Conservation (phyloP, 257 asterid genomes). For the Nicotiana sylvestris region DNA sequence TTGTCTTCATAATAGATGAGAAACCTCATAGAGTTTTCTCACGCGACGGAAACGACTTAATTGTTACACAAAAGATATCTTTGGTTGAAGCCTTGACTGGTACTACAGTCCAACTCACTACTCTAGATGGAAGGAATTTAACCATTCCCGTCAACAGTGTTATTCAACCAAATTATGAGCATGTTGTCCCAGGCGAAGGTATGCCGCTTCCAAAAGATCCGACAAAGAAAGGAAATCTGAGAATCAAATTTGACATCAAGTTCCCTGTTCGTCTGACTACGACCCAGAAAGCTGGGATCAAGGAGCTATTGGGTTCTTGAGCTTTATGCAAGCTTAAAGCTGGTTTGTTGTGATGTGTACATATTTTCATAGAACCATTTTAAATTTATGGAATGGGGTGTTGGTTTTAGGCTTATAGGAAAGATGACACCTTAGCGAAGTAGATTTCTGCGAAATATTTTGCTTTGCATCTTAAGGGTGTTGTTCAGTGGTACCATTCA, state of each 20-base stretch:
- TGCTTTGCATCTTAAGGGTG: not conserved
- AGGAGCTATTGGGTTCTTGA: constrained; percentile 33
- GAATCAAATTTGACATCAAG: constrained; percentile 45
- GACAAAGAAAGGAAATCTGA: constrained; percentile 33
- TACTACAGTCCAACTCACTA: constrained; percentile 27
- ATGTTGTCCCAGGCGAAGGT: constrained; percentile 38
- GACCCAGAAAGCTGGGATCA: constrained; percentile 35
- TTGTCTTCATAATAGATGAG: constrained; percentile 42
- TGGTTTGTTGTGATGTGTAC: not conserved
- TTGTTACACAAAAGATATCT: constrained; percentile 27
- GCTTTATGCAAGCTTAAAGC: not conserved
- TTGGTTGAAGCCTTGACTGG: constrained; percentile 40
- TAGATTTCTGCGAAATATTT: not conserved
- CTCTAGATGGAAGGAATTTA: constrained; percentile 38
- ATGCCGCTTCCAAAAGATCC: constrained; percentile 42
- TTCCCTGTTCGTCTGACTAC: constrained; percentile 35
- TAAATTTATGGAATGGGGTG: not conserved
- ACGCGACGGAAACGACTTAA: constrained; percentile 46
- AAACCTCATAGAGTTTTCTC: constrained; percentile 37
- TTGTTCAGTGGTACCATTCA: not conserved
- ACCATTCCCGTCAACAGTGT: constrained; percentile 29
- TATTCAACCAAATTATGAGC: constrained; percentile 35
- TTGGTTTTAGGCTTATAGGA: not conserved
- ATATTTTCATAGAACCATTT: not conserved
- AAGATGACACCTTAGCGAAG: not conserved